A percentile compares a stretch with the other conserved stretches of the same genome.
phyloP scores from a whole-genome alignment of 2,329 filamentous ascomycete species.

The Karstenula rhodostoma region DNA sequence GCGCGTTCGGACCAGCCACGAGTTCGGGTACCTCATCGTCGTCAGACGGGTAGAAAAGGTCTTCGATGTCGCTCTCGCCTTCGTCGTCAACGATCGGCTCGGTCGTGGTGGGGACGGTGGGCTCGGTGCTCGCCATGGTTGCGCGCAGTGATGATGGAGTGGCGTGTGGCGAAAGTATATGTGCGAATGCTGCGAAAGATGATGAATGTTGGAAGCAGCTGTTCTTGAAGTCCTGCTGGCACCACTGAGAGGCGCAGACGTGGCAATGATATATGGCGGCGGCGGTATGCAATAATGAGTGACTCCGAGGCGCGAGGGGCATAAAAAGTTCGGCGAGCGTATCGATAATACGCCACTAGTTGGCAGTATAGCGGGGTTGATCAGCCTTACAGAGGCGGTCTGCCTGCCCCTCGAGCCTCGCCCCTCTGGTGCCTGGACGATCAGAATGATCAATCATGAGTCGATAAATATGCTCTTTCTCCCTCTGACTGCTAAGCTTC shows the following conservation, averaged over 20 bases:
- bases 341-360: slow-evolving; percentile 10
- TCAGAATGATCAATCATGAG: not conserved
- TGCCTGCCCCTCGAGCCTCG: not conserved
- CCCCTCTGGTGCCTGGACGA: not conserved
- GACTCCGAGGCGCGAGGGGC: not conserved
- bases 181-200: not conserved
- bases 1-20: slow-evolving; percentile 67
- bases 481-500: too few species aligned
- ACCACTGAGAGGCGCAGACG: not conserved
- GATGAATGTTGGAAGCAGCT: not conserved
- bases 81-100: slow-evolving; percentile 47
- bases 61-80: slow-evolving; percentile 70
- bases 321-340: slow-evolving; percentile 9
- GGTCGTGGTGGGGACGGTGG: slow-evolving; percentile 8
- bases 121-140: slow-evolving; percentile 19
- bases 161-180: not conserved
- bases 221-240: not conserved
- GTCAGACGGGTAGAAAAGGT: slow-evolving; percentile 67
- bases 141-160: not conserved
- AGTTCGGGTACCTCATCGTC: slow-evolving; percentile 64
- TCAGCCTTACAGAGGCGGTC: slow-evolving; percentile 5
- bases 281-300: slow-evolving; percentile 1
- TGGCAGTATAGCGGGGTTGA: not conserved
- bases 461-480: not conserved
- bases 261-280: slow-evolving; percentile 3